These are phyloP conservation scores for Fagopyrum tataricum DNA, from an alignment of 148 eudicot genomes.

Conservation along the genomic window DNA sequence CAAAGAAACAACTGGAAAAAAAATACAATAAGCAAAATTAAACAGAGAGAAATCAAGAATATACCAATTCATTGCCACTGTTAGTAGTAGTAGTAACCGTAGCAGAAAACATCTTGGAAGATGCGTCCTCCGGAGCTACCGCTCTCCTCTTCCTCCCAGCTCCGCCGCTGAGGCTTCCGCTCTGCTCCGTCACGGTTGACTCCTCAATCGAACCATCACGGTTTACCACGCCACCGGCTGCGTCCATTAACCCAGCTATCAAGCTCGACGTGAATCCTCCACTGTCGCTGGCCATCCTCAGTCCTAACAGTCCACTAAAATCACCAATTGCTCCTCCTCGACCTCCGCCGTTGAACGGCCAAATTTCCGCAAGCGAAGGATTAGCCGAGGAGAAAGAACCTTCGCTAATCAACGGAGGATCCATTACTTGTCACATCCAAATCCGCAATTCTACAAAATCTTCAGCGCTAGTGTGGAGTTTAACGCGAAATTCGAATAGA, in stretches of 20 bases:
- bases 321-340: constrained; percentile 21
- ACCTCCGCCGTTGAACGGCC: constrained; percentile 37
- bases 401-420: constrained; percentile 78
- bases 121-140: constrained; percentile 39
- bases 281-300: constrained; percentile 51
- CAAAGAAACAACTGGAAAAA: not conserved
- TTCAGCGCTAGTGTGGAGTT: not conserved
- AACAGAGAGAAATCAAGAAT: not conserved
- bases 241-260: constrained; percentile 22
- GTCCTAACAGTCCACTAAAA: constrained; percentile 35
- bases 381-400: constrained; percentile 63
- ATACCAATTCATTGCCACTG: constrained; percentile 58
- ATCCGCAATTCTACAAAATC: not conserved
- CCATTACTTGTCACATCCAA: constrained; percentile 39
- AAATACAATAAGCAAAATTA: not conserved
- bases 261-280: constrained; percentile 32
- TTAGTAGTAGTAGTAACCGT: constrained; percentile 33
- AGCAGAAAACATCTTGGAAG: constrained; percentile 47
- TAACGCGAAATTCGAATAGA: not conserved
- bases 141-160: constrained; percentile 41
- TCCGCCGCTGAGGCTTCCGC: constrained; percentile 36
- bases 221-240: constrained; percentile 11
- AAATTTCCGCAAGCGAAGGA: constrained; percentile 77
- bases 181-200: constrained; percentile 76
- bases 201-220: constrained; percentile 53